These are phyloP conservation scores for Scytalidium lignicola DNA, from an alignment of 2,329 filamentous ascomycete genomes.

Conservation along the genomic window DNA sequence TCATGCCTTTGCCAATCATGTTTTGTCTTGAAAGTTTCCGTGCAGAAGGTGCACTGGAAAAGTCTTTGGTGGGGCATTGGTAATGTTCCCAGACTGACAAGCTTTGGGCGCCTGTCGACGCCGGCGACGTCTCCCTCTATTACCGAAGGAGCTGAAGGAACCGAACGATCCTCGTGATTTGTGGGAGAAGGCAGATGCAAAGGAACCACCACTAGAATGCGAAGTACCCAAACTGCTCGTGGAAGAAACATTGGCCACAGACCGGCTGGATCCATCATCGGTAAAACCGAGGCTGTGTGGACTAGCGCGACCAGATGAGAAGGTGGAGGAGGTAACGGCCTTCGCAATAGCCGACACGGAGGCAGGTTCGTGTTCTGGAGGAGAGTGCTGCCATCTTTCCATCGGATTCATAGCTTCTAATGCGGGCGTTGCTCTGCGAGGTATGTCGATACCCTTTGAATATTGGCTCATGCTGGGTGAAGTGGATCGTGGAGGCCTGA, in stretches of 20 bases:
- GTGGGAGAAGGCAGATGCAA: slow-evolving; percentile 54
- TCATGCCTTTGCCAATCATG: slow-evolving; percentile 69
- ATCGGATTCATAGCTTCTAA: slow-evolving; percentile 55
- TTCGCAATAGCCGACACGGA: slow-evolving; percentile 58
- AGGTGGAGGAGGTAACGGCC: slow-evolving; percentile 47
- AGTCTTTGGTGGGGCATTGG: slow-evolving; percentile 38
- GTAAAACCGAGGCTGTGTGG: slow-evolving; percentile 53
- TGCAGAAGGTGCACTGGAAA: slow-evolving; percentile 64
- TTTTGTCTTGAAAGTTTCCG: slow-evolving; percentile 62
- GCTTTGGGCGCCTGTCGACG: slow-evolving; percentile 23
- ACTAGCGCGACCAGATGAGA: slow-evolving; percentile 52
- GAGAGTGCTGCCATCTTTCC: slow-evolving; percentile 65
- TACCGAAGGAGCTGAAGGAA: slow-evolving; percentile 25
- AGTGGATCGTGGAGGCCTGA: slow-evolving; percentile 59
- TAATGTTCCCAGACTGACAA: slow-evolving; percentile 42
- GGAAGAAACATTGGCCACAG: slow-evolving; percentile 54
- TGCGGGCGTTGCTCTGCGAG: slow-evolving; percentile 52
- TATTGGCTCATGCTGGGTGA: slow-evolving; percentile 62
- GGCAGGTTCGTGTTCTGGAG: slow-evolving; percentile 64
- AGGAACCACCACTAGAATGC: slow-evolving; percentile 53
- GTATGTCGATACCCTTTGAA: slow-evolving; percentile 67
- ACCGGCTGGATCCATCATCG: slow-evolving; percentile 55
- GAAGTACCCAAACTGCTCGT: slow-evolving; percentile 57
- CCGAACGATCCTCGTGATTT: slow-evolving; percentile 50
- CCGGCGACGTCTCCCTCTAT: slow-evolving; percentile 23